Base-by-base conservation (phyloP, 208 protist genomes). In the Trypanosoma theileri region DNA sequence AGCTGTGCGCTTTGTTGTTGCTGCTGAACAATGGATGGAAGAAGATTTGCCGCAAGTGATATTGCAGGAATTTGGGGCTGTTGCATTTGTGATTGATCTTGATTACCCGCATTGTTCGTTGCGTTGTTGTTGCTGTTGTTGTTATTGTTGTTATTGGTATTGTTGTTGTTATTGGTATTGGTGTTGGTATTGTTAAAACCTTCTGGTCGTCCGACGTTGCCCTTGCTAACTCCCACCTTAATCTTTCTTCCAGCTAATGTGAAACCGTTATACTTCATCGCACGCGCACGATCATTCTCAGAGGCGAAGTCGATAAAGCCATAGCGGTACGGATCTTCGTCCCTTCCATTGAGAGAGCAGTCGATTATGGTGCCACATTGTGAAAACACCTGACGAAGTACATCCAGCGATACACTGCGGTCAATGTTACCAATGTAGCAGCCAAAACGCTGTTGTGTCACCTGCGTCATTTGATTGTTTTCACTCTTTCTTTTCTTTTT, bases 401-500 rank as follows among this genome's bases (percentile, higher is more conserved):
- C 82, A 24, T 93, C 87, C 22, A 93, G 63, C 22, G 85, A 85
- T 16, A 95, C 86, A 66, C 77, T 84, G 51, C 81, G 71, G 67
- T 95, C 90, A 63, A 95, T 93, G 66, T 93, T 93, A 59, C 88
- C 91, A 46, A 96, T 84, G 75, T 93, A 94, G 66, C 84, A 91
- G 11, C 87, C 87, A 64, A 84, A 95, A 31, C 89, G 84, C 17
- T 81, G 77, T 61, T 85, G 86, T 44, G 54, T 10, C n/a, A 65
- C 46, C 35, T 75, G 70, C 26, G 70, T 19, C 70, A 75, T 71
- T 0, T 26, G 3, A 51, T 31, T 48, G 4, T 28, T 21, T 24
- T 13, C 24, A 13, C 53, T 24, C 48, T 19, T 52, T 19, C 22
- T 24, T 52, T 52, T 4, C 3, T 58, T 26, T 22, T 59, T 24